Evolutionary conservation across 495 filamentous ascomycete genomes (phyloP), one percentile per base, ranked within the genome.

Genomic region (Echria macrotheca): DNA sequence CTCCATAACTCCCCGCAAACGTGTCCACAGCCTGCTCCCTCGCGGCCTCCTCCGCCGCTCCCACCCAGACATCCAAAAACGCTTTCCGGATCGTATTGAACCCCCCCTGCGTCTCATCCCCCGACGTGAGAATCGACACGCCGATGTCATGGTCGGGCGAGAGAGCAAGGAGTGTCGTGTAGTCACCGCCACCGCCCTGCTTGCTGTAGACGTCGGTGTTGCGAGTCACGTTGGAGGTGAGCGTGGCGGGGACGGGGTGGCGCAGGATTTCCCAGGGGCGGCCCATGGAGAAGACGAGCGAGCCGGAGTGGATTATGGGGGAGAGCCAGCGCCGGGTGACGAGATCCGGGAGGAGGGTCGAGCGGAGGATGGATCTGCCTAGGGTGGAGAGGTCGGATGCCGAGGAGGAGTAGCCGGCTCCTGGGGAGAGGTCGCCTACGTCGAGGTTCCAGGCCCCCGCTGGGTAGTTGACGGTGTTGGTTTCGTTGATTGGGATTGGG

Each of bases 181-280:
- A 79, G 4, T 41, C 19, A 3, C 64, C 67, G 12, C 69, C 36
- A 35, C 70, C 69, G 7, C 76, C 78, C 21, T 58, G 57, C 56
- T 79, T 81, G 18, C 67, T 71, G 56, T 53, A 53, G 35, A 47
- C 8, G 36, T 53, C 44, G 2, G 29, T 22, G 33, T 48, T 29
- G 19, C 43, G 50, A 12, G 50, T 53, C 3, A 21, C 12, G 23
- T 22, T 43, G 18, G 41, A 29, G 12, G 26, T 31, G 2, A 24
- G n/a, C 8, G 36, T 41, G 35, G 46, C 44, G 18, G 43, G 36
- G 0, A 35, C 15, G 23, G 15, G 12, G 22, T 33, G 25, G 14
- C 43, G 43, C 10, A 69, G 60, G 52, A 64, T 79, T 42, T 81
- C 79, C 76, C 76, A 80, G 2, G 79, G 79, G 0, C 72, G 66